Evolutionary conservation across 1,284 basidiomycete genomes (phyloP).

Genomic region (Ceratobasidium sp.): DNA sequence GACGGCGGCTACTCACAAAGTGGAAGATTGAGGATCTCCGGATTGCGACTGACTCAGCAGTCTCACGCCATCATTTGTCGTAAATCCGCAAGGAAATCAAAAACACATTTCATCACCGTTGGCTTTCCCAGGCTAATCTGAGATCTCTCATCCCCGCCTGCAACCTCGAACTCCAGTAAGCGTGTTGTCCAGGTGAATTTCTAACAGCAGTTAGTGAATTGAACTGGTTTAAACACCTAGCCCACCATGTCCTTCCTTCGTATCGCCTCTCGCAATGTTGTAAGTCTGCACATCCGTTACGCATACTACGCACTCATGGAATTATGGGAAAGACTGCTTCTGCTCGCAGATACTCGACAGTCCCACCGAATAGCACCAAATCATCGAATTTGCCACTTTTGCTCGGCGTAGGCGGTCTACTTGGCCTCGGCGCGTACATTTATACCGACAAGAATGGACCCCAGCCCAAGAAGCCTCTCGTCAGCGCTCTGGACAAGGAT

Average conservation of each 20-base stretch:
- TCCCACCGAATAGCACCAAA: slow-evolving; percentile 33
- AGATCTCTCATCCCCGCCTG: too few relatives aligned
- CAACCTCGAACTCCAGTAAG: neutral
- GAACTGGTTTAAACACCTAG: too few relatives aligned
- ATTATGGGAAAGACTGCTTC: neutral
- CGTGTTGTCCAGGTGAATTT: too few relatives aligned
- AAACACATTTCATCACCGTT: too few relatives aligned
- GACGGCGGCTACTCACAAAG: neutral
- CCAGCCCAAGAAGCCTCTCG: slow-evolving; percentile 50
- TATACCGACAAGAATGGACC: slow-evolving; percentile 34
- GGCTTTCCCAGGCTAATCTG: slow-evolving; percentile 25
- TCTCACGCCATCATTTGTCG: slow-evolving; percentile 14
- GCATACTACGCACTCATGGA: neutral
- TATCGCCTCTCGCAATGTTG: slow-evolving; percentile 22
- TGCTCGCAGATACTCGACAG: slow-evolving; percentile 42
- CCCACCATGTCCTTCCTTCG: slow-evolving; percentile 32
- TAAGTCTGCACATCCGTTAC: neutral
- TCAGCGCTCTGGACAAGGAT: slow-evolving; percentile 73
- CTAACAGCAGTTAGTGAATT: too few relatives aligned
- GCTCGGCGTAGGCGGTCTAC: slow-evolving; percentile 38
- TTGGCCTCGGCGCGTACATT: slow-evolving; percentile 41
- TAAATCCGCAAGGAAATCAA: too few relatives aligned
- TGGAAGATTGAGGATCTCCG: neutral
- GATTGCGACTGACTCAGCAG: slow-evolving; percentile 16
- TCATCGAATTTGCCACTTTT: slow-evolving; percentile 41